Base-by-base conservation (phyloP, 495 filamentous ascomycete genomes). In the Penicillium goetzii region DNA sequence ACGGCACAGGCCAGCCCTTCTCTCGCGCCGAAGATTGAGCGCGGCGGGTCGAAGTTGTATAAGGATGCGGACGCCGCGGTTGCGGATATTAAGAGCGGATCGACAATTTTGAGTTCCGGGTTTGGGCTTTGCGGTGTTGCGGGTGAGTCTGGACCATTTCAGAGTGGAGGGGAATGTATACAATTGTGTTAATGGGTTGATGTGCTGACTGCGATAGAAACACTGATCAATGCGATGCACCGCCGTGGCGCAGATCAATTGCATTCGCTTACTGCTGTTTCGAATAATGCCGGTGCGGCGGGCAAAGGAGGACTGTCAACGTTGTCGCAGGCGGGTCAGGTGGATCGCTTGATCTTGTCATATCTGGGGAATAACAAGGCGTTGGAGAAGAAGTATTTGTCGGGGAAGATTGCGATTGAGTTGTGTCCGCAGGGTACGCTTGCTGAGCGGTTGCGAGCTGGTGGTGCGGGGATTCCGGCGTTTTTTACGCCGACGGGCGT, bases 341-440 rank as follows among this genome's bases (percentile, higher is more conserved):
- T 97, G 61, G 86, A 85, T 60, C 92, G 92, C 68, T 87, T 96
- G 83, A 88, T 96, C 65, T 86, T 91, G 8, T 91, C 88, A 40
- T 97, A 93, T 69, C 86, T 97, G 40, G 93, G 93, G 67, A 91
- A 93, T 70, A 96, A 97, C 73, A 96, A 94, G 77, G 88, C 85
- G 2, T 86, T 97, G 47, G 93, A 97, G 80, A 79, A 83, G 61
- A 90, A 92, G 81, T 97, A 96, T 71, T 77, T 97, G 36, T 89
- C 85, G 0, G 93, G 93, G 21, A 83, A 92, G 59, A 88, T 97
- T 64, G 87, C 90, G 60, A 85, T 97, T 25, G 93, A 97, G 71
- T 83, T 97, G 51, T 93, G 90, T 15, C 93, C 93, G 0, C 93
- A 97, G 68, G 93, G 93, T 21, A 97, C 93, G 1, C 79, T 97